Base-by-base conservation (phyloP, 129 eudicot genomes). In the Flaveria trinervia region DNA sequence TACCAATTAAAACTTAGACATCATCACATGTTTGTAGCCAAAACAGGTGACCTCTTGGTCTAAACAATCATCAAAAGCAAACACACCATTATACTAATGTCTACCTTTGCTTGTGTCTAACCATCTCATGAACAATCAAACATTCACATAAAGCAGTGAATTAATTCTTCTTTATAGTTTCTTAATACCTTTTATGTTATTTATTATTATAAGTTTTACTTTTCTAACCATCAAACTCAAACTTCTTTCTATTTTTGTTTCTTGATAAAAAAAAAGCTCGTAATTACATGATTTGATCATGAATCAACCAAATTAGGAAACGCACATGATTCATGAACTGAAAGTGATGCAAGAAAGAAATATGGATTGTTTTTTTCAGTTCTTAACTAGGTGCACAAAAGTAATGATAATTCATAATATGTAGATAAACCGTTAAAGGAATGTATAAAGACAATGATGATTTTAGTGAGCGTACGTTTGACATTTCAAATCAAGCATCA, bases 61-160 rank as follows among this genome's bases (percentile, higher is more conserved):
- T 81, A 48, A 57, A 83, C 83, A 77, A 70, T 79, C 86, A 70
- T 75, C 78, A 82, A 87, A 87, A 76, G 86, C 82, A 87, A 78
- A 75, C 72, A 80, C 52, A 81, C 62, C 78, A 82, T 56, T 76
- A 76, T 62, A 81, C 75, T 79, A 80, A 50, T 83, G 84, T 81
- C 77, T 80, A 73, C 71, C 83, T 72, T 83, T 80, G 74, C 78
- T 75, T 76, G 54, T 76, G 78, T 82, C 71, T 77, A 68, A 79
- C 68, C 73, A 56, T 72, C 54, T 68, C 51, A 66, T 66, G 46
- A 79, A 59, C 33, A 43, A 71, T 49, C 16, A 36, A 70, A 73
- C 18, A 48, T 71, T 71, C 72, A 55, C 44, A 30, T 41, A 55
- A 72, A 70, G 39, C 44, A 78, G 83, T 41, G 49, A 70, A 17